A percentile compares a stretch with the other conserved stretches of the same genome.
Evolutionary conservation across 768 basidiomycete genomes (phyloP).

Genomic region (Phanerodontia chrysosporium): DNA sequence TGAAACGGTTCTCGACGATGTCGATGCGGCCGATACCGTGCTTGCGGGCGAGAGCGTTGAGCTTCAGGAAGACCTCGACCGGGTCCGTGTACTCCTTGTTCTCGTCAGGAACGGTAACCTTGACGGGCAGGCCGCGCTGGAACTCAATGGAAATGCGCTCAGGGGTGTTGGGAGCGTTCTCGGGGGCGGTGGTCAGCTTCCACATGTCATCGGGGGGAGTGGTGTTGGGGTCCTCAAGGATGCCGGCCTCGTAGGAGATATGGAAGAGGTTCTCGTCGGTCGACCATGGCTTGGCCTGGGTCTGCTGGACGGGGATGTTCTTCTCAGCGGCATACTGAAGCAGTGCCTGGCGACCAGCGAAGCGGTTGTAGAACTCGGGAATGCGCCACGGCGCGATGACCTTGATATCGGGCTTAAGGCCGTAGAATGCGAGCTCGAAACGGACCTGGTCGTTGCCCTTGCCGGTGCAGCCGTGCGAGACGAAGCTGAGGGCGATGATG

Average conservation of each 20-base stretch:
- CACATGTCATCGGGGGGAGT: slow-evolving; percentile 98
- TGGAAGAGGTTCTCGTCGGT: slow-evolving; percentile 99
- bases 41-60: slow-evolving; percentile 89
- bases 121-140: slow-evolving; percentile 79
- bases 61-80: slow-evolving; percentile 88
- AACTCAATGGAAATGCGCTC: slow-evolving; percentile 86
- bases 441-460: slow-evolving; percentile 99
- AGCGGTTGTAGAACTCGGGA: slow-evolving; percentile 96
- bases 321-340: slow-evolving; percentile 86
- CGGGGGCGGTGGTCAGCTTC: slow-evolving; percentile 88
- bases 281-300: slow-evolving; percentile 96
- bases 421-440: slow-evolving; percentile 98
- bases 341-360: slow-evolving; percentile 91
- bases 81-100: slow-evolving; percentile 75
- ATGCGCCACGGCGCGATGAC: slow-evolving; percentile 98
- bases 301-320: slow-evolving; percentile 91
- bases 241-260: slow-evolving; percentile 99
- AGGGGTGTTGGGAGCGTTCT: slow-evolving; percentile 73
- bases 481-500: slow-evolving; percentile 52
- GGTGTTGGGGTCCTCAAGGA: slow-evolving; percentile 93
- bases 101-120: slow-evolving; percentile 58
- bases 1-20: slow-evolving; percentile 99
- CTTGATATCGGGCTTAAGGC: slow-evolving; percentile 97
- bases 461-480: slow-evolving; percentile 97
- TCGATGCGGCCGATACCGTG: slow-evolving; percentile 97